These are phyloP conservation scores for Dittrichia graveolens DNA, from an alignment of 129 eudicot genomes.

Conservation along the genomic window DNA sequence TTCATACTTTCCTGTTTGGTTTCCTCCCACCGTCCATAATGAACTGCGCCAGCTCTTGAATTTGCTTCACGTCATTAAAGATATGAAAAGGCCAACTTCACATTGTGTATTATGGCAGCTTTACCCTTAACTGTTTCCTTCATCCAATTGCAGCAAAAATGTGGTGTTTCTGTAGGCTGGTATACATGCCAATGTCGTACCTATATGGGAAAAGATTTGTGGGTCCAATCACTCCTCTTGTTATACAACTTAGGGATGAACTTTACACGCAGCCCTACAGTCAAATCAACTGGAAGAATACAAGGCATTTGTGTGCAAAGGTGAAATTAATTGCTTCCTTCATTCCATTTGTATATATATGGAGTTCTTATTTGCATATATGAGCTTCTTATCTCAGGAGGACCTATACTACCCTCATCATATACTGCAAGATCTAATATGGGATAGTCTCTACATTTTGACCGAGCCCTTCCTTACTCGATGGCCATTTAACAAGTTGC, in stretches of 20 bases:
- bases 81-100: no score
- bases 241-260: slow-evolving; percentile 57
- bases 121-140: background rate
- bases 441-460: slow-evolving; percentile 56
- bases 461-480: slow-evolving; percentile 66
- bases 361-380: background rate
- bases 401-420: slow-evolving; percentile 77
- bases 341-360: no score
- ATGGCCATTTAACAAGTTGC: slow-evolving; percentile 64
- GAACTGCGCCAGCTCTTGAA: no score
- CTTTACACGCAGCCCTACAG: slow-evolving; percentile 49
- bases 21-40: no score
- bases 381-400: slow-evolving; percentile 48
- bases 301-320: slow-evolving; percentile 56
- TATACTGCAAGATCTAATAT: slow-evolving; percentile 62
- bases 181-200: slow-evolving; percentile 69
- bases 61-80: background rate
- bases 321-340: slow-evolving; percentile 20
- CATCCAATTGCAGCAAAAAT: slow-evolving; percentile 54
- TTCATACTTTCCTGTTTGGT: no score
- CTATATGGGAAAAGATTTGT: slow-evolving; percentile 59
- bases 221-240: slow-evolving; percentile 61
- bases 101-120: no score
- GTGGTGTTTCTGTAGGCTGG: slow-evolving; percentile 73
- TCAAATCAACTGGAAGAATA: slow-evolving; percentile 50